A percentile compares a stretch with the other conserved stretches of the same genome.
These are phyloP conservation scores for Rehmannia glutinosa DNA, from an alignment of 257 asterid species.

Conservation along the genomic window DNA sequence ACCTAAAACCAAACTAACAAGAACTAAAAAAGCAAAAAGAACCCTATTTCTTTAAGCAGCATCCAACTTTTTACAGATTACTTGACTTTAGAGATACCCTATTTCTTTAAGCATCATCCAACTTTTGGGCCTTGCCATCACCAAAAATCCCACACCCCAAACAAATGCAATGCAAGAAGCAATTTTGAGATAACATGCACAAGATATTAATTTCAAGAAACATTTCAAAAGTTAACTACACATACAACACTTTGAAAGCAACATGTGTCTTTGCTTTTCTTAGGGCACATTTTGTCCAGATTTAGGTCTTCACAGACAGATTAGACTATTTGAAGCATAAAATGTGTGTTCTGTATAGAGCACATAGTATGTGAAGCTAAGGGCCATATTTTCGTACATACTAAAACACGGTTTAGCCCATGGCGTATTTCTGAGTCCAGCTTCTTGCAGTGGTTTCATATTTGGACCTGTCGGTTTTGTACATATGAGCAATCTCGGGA, in stretches of 20 bases:
- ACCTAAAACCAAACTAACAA: too few relatives aligned
- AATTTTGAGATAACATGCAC: not conserved
- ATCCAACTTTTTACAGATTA: too few relatives aligned
- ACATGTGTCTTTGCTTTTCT: constrained; percentile 1
- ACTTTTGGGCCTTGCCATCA: not conserved
- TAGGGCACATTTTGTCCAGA: not conserved
- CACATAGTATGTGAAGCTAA: constrained; percentile 2
- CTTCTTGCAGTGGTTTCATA: constrained; percentile 44
- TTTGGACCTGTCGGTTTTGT: constrained; percentile 39
- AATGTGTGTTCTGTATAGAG: not conserved
- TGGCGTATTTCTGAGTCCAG: constrained; percentile 48
- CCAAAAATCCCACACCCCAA: not conserved
- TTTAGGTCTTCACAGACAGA: constrained; percentile 9
- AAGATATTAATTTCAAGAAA: too few relatives aligned
- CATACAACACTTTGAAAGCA: constrained; percentile 17
- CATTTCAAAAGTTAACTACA: too few relatives aligned
- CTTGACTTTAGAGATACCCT: too few relatives aligned
- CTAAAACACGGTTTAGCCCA: constrained; percentile 29
- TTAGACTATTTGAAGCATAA: constrained; percentile 12
- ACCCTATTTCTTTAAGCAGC: too few relatives aligned
- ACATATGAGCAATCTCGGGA: constrained; percentile 46
- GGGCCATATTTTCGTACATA: constrained; percentile 1
- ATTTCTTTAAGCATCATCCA: not conserved
- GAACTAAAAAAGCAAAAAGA: too few relatives aligned
- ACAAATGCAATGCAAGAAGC: not conserved